Evolutionary conservation across 768 basidiomycete genomes (phyloP).

Genomic region (Russula brevipes): DNA sequence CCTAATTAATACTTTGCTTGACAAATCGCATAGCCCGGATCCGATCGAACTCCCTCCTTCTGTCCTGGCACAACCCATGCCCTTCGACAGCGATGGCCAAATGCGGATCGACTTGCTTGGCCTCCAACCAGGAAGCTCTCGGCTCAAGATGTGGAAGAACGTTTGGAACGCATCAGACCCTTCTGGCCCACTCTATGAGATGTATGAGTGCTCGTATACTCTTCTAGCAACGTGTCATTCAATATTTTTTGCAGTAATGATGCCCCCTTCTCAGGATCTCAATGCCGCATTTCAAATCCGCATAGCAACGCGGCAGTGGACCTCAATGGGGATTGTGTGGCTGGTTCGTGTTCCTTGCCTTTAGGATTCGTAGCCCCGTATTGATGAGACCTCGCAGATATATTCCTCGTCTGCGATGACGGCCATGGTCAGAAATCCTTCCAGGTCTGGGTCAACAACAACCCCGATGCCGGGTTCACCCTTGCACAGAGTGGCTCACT

Average conservation of each 20-base stretch:
- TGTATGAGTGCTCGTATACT: conserved; percentile 34
- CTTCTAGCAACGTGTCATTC: background rate
- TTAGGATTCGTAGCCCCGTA: background rate
- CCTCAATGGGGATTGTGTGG: conserved; percentile 91
- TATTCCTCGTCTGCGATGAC: conserved; percentile 82
- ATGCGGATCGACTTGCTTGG: conserved; percentile 88
- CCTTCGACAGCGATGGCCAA: conserved; percentile 82
- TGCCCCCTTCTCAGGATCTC: conserved; percentile 54
- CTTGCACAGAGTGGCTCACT: conserved; percentile 63
- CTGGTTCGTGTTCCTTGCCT: conserved; percentile 47
- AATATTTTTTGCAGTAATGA: conserved; percentile 31
- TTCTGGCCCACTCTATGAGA: conserved; percentile 32
- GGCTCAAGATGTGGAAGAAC: conserved; percentile 75
- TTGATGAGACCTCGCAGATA: conserved; percentile 44
- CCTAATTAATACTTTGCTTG: background rate
- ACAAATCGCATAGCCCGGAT: conserved; percentile 25
- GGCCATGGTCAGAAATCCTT: conserved; percentile 51
- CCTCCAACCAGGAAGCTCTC: conserved; percentile 35
- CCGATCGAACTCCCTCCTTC: conserved; percentile 59
- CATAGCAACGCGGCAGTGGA: conserved; percentile 96
- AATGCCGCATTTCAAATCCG: conserved; percentile 78
- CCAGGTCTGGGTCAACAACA: conserved; percentile 88
- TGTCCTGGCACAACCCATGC: conserved; percentile 71
- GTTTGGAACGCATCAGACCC: conserved; percentile 59
- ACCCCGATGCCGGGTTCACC: conserved; percentile 64